A percentile compares a stretch with the other conserved stretches of the same genome.
These are phyloP conservation scores for Pseudonitzschia delicatissima DNA, from an alignment of 108 stramenopile genomes.

Conservation along the genomic window DNA sequence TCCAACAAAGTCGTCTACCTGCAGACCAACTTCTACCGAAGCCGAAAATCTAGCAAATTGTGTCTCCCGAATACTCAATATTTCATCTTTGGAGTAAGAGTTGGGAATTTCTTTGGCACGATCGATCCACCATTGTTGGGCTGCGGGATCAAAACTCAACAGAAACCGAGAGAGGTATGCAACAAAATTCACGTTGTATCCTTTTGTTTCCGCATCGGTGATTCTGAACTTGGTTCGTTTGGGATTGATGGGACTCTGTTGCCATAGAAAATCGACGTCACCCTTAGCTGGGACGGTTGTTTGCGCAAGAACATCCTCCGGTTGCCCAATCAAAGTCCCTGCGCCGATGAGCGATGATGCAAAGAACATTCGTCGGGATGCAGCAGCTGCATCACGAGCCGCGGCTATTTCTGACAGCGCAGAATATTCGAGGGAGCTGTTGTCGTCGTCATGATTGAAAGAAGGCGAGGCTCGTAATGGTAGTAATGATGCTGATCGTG, in stretches of 20 bases:
- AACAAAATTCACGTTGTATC: conserved; percentile 37
- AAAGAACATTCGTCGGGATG: conserved; percentile 10
- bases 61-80: conserved; percentile 13
- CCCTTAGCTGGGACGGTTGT: neutral
- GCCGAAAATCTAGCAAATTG: conserved; percentile 60
- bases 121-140: conserved; percentile 29
- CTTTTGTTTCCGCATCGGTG: conserved; percentile 50
- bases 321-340: neutral
- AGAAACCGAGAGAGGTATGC: conserved; percentile 42
- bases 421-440: neutral
- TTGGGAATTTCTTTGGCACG: conserved; percentile 19
- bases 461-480: neutral
- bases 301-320: neutral
- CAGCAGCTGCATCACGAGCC: neutral
- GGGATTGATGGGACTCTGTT: conserved; percentile 46
- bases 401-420: neutral
- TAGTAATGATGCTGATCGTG: neutral
- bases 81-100: neutral
- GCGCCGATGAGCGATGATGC: neutral
- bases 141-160: conserved; percentile 29
- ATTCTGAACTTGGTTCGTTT: conserved; percentile 57
- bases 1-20: conserved; percentile 38
- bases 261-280: conserved; percentile 13
- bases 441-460: neutral
- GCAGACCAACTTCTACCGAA: conserved; percentile 53